Evolutionary conservation across 2,329 filamentous ascomycete genomes (phyloP).

Genomic region (Ceratocystis cubensis): DNA sequence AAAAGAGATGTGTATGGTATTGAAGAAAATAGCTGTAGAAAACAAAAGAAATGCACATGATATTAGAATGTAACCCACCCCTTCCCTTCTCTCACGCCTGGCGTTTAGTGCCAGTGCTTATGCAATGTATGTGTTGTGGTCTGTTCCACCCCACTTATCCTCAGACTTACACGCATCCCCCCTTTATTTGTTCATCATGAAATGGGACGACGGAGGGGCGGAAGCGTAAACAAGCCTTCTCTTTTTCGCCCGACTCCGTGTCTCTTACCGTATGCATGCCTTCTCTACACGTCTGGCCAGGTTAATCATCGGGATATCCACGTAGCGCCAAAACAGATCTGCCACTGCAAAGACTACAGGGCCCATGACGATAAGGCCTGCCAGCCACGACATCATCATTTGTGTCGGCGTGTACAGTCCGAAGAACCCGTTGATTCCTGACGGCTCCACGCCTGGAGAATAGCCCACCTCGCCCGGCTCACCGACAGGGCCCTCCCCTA

Average conservation of each 20-base stretch:
- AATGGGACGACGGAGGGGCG: neutral
- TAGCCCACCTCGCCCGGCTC: constrained; percentile 14
- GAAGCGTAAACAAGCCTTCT: neutral
- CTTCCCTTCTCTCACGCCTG: neutral
- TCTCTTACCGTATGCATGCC: constrained; percentile 6
- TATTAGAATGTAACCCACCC: neutral
- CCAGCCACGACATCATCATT: constrained; percentile 20
- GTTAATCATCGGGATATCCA: constrained; percentile 21
- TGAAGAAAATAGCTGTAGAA: constrained; percentile 1
- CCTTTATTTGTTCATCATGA: neutral
- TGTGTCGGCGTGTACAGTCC: constrained; percentile 17
- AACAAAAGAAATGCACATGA: constrained; percentile 7
- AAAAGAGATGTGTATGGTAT: neutral
- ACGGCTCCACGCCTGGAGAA: constrained; percentile 15
- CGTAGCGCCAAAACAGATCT: constrained; percentile 21
- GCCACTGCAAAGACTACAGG: constrained; percentile 20
- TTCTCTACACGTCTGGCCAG: constrained; percentile 19
- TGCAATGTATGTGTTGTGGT: neutral
- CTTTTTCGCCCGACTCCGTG: neutral
- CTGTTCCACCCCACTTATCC: neutral
- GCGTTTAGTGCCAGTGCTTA: neutral
- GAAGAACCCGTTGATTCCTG: constrained; percentile 19
- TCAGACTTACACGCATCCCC: neutral
- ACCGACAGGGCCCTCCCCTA: constrained; percentile 15
- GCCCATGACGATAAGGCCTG: constrained; percentile 20